Percentiles rank a stretch among this genome's conserved stretches.
Conservation (phyloP, 768 basidiomycete genomes). For the Boletus sensibilis region DNA sequence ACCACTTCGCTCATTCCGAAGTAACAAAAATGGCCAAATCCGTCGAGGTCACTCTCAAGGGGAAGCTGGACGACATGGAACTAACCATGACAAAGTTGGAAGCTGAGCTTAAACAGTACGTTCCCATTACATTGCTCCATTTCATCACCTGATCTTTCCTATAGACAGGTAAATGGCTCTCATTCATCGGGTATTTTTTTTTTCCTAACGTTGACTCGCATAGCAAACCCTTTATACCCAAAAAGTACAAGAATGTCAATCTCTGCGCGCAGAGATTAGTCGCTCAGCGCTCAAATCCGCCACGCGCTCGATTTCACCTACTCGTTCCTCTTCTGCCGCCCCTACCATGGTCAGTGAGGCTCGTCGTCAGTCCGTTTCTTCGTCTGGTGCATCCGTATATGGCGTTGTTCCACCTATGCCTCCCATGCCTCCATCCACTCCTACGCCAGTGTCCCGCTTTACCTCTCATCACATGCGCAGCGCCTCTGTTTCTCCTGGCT, state of each 20-base stretch:
- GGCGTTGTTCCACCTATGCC: conserved; percentile 28
- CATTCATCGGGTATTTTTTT: conserved; percentile 4
- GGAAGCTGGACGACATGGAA: conserved; percentile 67
- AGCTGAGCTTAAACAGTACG: conserved; percentile 70
- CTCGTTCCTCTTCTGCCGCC: conserved; percentile 28
- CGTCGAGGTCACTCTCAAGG: conserved; percentile 59
- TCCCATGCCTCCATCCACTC: conserved; percentile 44
- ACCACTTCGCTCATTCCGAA: conserved; percentile 79
- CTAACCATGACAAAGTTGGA: conserved; percentile 58
- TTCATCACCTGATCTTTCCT: conserved; percentile 20
- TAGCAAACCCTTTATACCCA: conserved; percentile 62
- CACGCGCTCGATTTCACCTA: conserved; percentile 21
- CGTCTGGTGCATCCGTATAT: conserved; percentile 37
- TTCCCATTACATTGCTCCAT: conserved; percentile 18
- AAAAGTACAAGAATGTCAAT: conserved; percentile 71
- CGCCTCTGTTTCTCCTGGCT: conserved; percentile 43
- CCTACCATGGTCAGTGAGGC: conserved; percentile 21
- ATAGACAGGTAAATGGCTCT: conserved; percentile 57
- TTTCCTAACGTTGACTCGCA: conserved; percentile 18
- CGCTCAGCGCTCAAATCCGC: conserved; percentile 43
- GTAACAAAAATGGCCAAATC: conserved; percentile 64
- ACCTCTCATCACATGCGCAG: conserved; percentile 56
- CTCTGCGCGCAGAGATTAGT: conserved; percentile 63
- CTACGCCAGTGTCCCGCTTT: conserved; percentile 51
- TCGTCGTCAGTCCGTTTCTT: conserved; percentile 33